Evolutionary conservation across 2,329 filamentous ascomycete species (phyloP).

Genomic region (Fusarium xylarioides): DNA sequence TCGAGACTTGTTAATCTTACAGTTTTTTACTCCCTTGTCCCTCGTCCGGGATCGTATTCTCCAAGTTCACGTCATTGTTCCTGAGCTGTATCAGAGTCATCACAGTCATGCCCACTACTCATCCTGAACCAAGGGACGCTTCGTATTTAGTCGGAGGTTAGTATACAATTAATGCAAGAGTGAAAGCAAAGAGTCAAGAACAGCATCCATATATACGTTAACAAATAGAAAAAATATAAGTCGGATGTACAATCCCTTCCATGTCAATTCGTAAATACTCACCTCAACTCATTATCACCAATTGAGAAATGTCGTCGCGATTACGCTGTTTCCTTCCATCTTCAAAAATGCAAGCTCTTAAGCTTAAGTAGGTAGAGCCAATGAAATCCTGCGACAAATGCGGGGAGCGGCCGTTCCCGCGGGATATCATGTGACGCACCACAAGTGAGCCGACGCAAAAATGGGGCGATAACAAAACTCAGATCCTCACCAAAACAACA

Average conservation of each 20-base stretch:
- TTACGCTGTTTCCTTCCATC: neutral
- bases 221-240: neutral
- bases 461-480: neutral
- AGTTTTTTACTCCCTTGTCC: rapidly evolving
- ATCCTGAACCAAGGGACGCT: rapidly evolving
- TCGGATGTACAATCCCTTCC: rapidly evolving
- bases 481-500: neutral
- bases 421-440: rapidly evolving
- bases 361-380: neutral
- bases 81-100: rapidly evolving
- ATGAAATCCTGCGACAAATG: rapidly evolving
- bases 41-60: rapidly evolving
- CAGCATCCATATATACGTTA: rapidly evolving
- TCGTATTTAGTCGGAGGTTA: no score
- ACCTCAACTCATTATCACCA: no score
- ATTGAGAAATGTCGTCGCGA: neutral
- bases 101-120: rapidly evolving
- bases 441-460: rapidly evolving
- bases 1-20: rapidly evolving
- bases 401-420: rapidly evolving
- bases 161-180: no score
- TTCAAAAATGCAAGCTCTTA: neutral
- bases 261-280: rapidly evolving
- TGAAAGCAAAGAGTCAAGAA: no score
- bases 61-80: rapidly evolving